These are phyloP conservation scores for Colletotrichum costaricense DNA, from an alignment of 2,329 filamentous ascomycete species.

Conservation along the genomic window DNA sequence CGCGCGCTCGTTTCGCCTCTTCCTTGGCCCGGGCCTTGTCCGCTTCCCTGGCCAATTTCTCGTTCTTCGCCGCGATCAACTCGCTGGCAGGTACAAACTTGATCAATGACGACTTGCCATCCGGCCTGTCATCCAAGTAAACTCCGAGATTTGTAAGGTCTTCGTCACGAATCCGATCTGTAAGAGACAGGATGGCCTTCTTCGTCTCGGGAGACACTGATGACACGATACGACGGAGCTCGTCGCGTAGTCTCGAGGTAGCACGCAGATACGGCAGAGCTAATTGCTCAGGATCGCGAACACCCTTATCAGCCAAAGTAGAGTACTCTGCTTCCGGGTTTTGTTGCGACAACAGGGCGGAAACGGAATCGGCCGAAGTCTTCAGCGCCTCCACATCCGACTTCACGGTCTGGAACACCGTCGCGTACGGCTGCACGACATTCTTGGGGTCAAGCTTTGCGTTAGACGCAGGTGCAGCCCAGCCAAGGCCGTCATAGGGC, in stretches of 20 bases:
- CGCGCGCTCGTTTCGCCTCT: constrained; percentile 61
- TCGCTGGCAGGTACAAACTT: constrained; percentile 70
- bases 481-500: constrained; percentile 68
- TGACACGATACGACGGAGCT: constrained; percentile 67
- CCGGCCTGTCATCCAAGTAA: constrained; percentile 86
- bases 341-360: constrained; percentile 51
- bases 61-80: constrained; percentile 67
- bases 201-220: constrained; percentile 62
- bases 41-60: constrained; percentile 69
- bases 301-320: constrained; percentile 55
- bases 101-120: constrained; percentile 76
- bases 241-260: constrained; percentile 69
- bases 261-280: constrained; percentile 66
- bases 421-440: constrained; percentile 57
- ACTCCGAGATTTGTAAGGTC: constrained; percentile 86
- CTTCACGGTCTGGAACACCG: constrained; percentile 57
- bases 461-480: constrained; percentile 55
- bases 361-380: constrained; percentile 59
- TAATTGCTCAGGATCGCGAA: constrained; percentile 63
- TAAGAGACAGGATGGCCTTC: constrained; percentile 80
- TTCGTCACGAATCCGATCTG: constrained; percentile 83
- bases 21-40: constrained; percentile 69
- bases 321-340: constrained; percentile 60
- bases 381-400: constrained; percentile 58
- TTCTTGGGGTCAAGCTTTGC: constrained; percentile 55